A percentile compares a stretch with the other conserved stretches of the same genome.
Evolutionary conservation across 106 monocot species (phyloP).

Genomic region (Chionographis japonica): DNA sequence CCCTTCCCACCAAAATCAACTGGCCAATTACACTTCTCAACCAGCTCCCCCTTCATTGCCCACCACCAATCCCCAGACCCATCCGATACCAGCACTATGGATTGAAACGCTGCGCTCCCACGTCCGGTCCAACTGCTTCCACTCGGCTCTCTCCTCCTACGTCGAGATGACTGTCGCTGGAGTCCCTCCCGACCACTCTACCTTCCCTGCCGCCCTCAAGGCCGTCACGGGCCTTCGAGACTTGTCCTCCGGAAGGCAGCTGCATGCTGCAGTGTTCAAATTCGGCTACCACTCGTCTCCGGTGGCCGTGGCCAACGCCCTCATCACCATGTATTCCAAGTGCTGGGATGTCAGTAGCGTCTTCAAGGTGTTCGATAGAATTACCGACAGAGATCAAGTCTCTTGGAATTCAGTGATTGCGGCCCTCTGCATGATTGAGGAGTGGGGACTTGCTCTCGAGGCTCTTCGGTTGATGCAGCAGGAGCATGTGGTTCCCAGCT

Average conservation of each 20-base stretch:
- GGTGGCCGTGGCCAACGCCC: slow-evolving; percentile 55
- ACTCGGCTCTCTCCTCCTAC: slow-evolving; percentile 43
- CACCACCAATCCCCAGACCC: not conserved
- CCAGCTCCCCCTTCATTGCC: not conserved
- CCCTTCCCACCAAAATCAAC: too few relatives aligned
- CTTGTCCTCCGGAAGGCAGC: slow-evolving; percentile 37
- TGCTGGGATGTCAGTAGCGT: slow-evolving; percentile 35
- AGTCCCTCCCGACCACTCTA: slow-evolving; percentile 59
- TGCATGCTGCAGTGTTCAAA: slow-evolving; percentile 66
- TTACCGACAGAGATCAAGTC: slow-evolving; percentile 44
- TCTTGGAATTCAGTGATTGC: slow-evolving; percentile 69
- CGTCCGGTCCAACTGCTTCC: slow-evolving; percentile 38
- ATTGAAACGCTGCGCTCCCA: slow-evolving; percentile 63
- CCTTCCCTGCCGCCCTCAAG: slow-evolving; percentile 79
- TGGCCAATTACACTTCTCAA: not conserved
- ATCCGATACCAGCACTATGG: slow-evolving; percentile 41
- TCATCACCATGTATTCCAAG: slow-evolving; percentile 58
- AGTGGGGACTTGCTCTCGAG: slow-evolving; percentile 52
- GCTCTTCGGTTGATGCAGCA: slow-evolving; percentile 44
- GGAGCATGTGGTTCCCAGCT: slow-evolving; percentile 34
- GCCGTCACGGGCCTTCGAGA: slow-evolving; percentile 49
- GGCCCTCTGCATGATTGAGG: slow-evolving; percentile 57
- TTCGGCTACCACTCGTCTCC: slow-evolving; percentile 32
- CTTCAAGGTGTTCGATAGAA: slow-evolving; percentile 58
- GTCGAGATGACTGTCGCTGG: slow-evolving; percentile 44